A percentile compares a stretch with the other conserved stretches of the same genome.
Evolutionary conservation across 2,329 filamentous ascomycete genomes (phyloP).

Genomic region (Aureobasidium musti): DNA sequence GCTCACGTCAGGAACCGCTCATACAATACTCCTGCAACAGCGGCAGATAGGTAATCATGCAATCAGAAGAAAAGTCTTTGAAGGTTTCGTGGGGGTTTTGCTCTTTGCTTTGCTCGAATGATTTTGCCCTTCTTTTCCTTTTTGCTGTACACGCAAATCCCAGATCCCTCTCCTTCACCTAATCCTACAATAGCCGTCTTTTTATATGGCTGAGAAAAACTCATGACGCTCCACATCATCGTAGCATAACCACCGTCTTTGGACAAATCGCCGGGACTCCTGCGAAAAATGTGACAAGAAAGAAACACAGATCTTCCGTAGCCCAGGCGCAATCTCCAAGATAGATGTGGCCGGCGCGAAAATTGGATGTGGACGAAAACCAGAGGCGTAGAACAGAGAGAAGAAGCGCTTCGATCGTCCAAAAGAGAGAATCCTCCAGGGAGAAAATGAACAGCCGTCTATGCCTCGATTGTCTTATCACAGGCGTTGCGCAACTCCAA

Average conservation of each 20-base stretch:
- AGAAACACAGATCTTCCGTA: not conserved
- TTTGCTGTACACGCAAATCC: constrained; percentile 23
- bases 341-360: not conserved
- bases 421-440: not conserved
- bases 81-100: not conserved
- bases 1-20: constrained; percentile 18
- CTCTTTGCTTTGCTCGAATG: not conserved
- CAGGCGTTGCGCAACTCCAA: not conserved
- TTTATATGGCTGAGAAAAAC: not conserved
- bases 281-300: not conserved
- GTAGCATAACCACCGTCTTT: not conserved
- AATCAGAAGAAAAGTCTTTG: not conserved
- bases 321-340: not conserved
- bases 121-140: not conserved
- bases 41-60: not conserved
- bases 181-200: constrained; percentile 17
- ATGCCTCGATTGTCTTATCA: not conserved
- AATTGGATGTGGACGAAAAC: not conserved
- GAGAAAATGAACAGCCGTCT: not conserved
- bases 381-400: not conserved
- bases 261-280: constrained; percentile 6
- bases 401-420: not conserved
- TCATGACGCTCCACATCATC: not conserved
- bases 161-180: not conserved
- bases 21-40: not conserved